Evolutionary conservation across 2,329 filamentous ascomycete genomes (phyloP), one percentile per base, ranked within the genome.

Genomic region (Biscogniauxia mediterranea): DNA sequence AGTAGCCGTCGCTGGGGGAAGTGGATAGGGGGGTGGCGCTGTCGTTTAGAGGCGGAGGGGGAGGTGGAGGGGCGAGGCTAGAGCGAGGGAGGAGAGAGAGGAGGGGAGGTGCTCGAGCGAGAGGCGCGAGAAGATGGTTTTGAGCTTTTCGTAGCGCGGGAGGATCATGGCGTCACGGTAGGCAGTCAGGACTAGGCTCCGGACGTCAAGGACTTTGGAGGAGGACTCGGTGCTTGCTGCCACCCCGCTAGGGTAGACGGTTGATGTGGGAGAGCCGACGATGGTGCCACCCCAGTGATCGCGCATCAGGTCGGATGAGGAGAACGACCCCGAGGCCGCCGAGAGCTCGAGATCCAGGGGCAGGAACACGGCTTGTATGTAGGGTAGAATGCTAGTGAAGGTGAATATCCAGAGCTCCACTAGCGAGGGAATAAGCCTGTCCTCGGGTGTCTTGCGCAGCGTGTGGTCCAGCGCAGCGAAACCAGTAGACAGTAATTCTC

Each of bases 371-470:
- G 94, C 93, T 78, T 98, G 94, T 69, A 99, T 88, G 72, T 97
- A 98, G 0, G 95, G 95, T 5, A 98, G 78, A 46, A 98, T 91
- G 6, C 86, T 90, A 2, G 92, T 94, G 70, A 97, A 97, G 0
- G 95, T 93, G 54, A 95, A 88, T 61, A 96, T 86, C 95, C 95
- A 99, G 72, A 97, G 88, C 73, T 97, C 92, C 2, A 97, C 94
- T 0, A 99, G 81, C 59, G 92, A 88, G 0, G 92, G 91, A 21
- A 98, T 92, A n/a, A 98, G 84, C 38, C 89, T 86, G 63, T 97
- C 93, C 71, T 98, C 94, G 0, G 92, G 84, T 0, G 92, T 88
- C 53, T 86, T 86, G 55, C 89, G 85, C 19, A 98, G 79, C 0
- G 91, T 93, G 66, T 93, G 90, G 68, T 97, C 94, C 2, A 99